Percentiles rank a stretch among this genome's conserved stretches.
Conservation (phyloP, 495 filamentous ascomycete species). For the Monascus purpureus region DNA sequence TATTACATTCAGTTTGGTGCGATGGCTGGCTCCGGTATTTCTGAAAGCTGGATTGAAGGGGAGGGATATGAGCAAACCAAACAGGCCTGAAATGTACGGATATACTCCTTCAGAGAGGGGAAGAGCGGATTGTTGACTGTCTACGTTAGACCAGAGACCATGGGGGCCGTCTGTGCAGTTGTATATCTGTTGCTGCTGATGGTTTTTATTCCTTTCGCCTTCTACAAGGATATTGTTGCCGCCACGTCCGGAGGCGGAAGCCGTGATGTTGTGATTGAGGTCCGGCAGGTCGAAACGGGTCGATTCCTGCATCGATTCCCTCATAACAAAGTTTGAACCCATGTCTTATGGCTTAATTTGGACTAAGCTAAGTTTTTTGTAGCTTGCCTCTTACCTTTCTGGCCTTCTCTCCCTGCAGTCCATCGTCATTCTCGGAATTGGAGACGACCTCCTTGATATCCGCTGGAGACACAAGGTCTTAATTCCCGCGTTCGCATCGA, state of each 20-base stretch:
- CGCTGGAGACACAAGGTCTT: slow-evolving; percentile 97
- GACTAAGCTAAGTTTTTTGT: no score
- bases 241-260: slow-evolving; percentile 91
- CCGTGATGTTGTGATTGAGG: slow-evolving; percentile 60
- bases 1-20: slow-evolving; percentile 65
- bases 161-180: slow-evolving; percentile 91
- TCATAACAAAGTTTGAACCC: slow-evolving; percentile 61
- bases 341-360: slow-evolving; percentile 46
- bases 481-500: slow-evolving; percentile 86
- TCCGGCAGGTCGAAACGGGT: slow-evolving; percentile 54
- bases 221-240: slow-evolving; percentile 96
- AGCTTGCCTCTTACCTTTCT: slow-evolving; percentile 93
- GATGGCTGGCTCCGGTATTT: slow-evolving; percentile 89
- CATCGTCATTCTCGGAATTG: slow-evolving; percentile 79
- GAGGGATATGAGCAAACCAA: slow-evolving; percentile 73
- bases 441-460: slow-evolving; percentile 95
- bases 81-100: slow-evolving; percentile 57
- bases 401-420: slow-evolving; percentile 83
- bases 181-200: slow-evolving; percentile 83
- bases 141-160: slow-evolving; percentile 67
- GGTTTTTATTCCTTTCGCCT: slow-evolving; percentile 87
- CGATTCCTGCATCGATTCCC: slow-evolving; percentile 82
- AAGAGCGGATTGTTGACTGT: slow-evolving; percentile 1
- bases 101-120: slow-evolving; percentile 1
- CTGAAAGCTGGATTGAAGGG: slow-evolving; percentile 83